Conservation (phyloP, 495 filamentous ascomycete species). For the Podospora bellae-mahoneyi region DNA sequence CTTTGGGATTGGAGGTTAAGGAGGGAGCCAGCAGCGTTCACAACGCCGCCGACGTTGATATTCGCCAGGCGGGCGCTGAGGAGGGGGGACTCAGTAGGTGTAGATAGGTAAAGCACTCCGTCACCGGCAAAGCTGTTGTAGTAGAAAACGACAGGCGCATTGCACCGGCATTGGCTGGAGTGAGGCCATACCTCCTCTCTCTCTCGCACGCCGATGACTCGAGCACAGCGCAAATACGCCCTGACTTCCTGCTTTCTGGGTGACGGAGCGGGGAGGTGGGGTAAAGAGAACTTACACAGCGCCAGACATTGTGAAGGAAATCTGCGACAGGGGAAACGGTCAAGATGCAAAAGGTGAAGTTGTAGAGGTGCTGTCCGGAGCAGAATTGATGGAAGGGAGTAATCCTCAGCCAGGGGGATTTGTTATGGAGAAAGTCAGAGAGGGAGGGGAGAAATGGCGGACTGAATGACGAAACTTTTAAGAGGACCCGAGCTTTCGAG, state of each 20-base stretch:
- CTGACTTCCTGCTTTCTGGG: slow-evolving; percentile 13
- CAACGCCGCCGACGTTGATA: slow-evolving; percentile 68
- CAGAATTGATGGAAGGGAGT: slow-evolving; percentile 16
- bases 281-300: slow-evolving; percentile 50
- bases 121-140: not conserved
- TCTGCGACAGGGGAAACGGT: slow-evolving; percentile 12
- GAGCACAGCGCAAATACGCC: slow-evolving; percentile 8
- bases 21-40: slow-evolving; percentile 36
- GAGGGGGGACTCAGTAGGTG: slow-evolving; percentile 47
- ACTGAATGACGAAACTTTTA: slow-evolving; percentile 35
- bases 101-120: slow-evolving; percentile 28
- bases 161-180: not conserved
- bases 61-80: slow-evolving; percentile 79
- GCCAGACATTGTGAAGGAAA: slow-evolving; percentile 46
- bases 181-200: not conserved
- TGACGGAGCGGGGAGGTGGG: slow-evolving; percentile 30
- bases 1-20: slow-evolving; percentile 28
- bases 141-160: not conserved
- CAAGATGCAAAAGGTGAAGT: slow-evolving; percentile 2
- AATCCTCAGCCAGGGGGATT: slow-evolving; percentile 20
- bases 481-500: slow-evolving; percentile 22
- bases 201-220: slow-evolving; percentile 9
- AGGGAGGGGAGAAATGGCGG: slow-evolving; percentile 19
- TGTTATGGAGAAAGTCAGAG: slow-evolving; percentile 25
- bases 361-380: slow-evolving; percentile 7